A percentile compares a stretch with the other conserved stretches of the same genome.
Conservation (phyloP, 1,284 basidiomycete species). For the Cronartium quercuum region DNA sequence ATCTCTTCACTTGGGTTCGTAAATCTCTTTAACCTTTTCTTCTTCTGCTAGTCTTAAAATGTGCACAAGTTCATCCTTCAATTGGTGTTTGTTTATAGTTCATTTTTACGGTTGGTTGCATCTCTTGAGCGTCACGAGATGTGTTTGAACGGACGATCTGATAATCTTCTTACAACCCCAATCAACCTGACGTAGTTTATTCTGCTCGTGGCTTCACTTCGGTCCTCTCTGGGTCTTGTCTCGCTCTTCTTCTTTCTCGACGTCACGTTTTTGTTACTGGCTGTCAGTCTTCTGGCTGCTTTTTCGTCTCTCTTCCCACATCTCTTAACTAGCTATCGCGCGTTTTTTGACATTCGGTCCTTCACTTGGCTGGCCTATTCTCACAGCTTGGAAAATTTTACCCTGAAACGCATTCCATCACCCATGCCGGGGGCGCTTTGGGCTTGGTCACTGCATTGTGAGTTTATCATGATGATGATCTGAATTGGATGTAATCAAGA, state of each 20-base stretch:
- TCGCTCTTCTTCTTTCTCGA: conserved; percentile 68
- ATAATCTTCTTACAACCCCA: neutral
- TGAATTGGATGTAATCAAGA: neutral
- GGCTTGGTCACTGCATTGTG: conserved; percentile 51
- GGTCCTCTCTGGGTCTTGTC: conserved; percentile 62
- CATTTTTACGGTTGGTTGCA: conserved; percentile 58
- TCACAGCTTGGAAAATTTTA: conserved; percentile 48
- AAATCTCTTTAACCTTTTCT: neutral
- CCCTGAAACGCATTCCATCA: conserved; percentile 41
- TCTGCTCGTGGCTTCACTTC: conserved; percentile 57
- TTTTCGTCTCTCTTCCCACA: too few species aligned
- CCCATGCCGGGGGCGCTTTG: conserved; percentile 66
- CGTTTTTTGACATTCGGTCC: neutral
- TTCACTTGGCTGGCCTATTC: neutral
- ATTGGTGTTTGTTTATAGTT: conserved; percentile 54
- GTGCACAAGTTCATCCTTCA: neutral
- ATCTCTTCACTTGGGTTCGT: conserved; percentile 46
- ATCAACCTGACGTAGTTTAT: conserved; percentile 42
- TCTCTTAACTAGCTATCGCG: too few species aligned
- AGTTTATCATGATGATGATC: neutral
- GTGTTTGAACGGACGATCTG: neutral
- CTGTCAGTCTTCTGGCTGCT: conserved; percentile 3
- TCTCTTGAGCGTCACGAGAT: neutral
- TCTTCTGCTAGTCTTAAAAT: neutral
- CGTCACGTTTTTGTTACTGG: conserved; percentile 53